Conservation (phyloP, 495 filamentous ascomycete species). For the Hypomontagnella submonticulosa region DNA sequence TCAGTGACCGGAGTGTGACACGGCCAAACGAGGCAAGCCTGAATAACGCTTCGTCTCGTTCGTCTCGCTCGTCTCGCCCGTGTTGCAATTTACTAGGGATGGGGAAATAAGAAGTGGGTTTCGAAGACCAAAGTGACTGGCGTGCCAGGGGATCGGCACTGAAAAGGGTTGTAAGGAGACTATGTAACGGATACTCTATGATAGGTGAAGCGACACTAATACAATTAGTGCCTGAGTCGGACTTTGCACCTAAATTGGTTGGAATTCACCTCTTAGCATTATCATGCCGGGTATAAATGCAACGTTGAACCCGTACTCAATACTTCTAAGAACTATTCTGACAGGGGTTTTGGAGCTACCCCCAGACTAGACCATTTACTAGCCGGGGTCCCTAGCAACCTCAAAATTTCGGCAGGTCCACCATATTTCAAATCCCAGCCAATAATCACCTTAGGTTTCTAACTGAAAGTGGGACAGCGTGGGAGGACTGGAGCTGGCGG, state of each 20-base stretch:
- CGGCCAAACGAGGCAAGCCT: conserved; percentile 40
- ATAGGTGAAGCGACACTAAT: conserved; percentile 14
- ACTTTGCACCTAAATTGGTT: conserved; percentile 6
- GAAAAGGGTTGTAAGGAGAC: conserved; percentile 8
- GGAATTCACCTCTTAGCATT: conserved; percentile 4
- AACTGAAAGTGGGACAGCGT: conserved; percentile 22
- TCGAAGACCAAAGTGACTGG: conserved; percentile 25
- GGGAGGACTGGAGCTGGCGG: conserved; percentile 19
- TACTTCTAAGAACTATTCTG: conserved; percentile 15
- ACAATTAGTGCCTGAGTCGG: conserved; percentile 22
- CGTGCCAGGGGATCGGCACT: conserved; percentile 36
- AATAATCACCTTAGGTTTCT: conserved; percentile 16
- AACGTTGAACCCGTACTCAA: conserved; percentile 17
- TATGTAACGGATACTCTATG: conserved; percentile 22
- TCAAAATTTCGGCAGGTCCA: conserved; percentile 37
- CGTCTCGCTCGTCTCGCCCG: background rate
- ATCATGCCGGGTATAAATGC: conserved; percentile 12
- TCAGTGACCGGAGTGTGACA: conserved; percentile 34
- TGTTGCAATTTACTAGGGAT: conserved; percentile 39
- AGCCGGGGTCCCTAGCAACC: conserved; percentile 31
- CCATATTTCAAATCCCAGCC: conserved; percentile 27
- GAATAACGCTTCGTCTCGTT: conserved; percentile 24
- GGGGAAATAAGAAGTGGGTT: conserved; percentile 46
- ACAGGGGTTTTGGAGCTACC: conserved; percentile 30
- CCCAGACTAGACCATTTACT: conserved; percentile 30